A percentile compares a stretch with the other conserved stretches of the same genome.
phyloP scores from a whole-genome alignment of 1,139 yeast species.

The Eremothecium coryli region DNA sequence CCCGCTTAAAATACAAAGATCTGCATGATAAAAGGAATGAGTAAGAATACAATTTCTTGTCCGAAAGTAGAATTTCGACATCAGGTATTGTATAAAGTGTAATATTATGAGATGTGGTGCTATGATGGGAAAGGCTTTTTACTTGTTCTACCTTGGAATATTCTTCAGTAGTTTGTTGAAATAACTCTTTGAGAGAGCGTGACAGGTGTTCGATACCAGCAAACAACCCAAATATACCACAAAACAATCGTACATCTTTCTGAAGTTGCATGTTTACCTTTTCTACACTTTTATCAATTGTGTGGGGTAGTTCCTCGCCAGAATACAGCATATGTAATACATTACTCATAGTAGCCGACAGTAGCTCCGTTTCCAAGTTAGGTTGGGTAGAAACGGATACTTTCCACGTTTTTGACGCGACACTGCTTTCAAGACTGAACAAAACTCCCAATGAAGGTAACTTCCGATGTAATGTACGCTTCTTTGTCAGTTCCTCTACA shows the following conservation, averaged over 20 bases:
- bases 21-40: conserved; percentile 30
- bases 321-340: not conserved
- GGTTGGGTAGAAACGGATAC: not conserved
- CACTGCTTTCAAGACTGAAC: not conserved
- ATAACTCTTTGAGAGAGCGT: too few relatives aligned
- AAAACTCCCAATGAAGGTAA: not conserved
- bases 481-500: not conserved
- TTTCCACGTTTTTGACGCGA: not conserved
- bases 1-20: conserved; percentile 8
- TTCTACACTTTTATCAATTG: too few relatives aligned
- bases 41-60: conserved; percentile 30
- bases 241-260: too few relatives aligned
- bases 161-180: too few relatives aligned
- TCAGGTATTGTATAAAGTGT: conserved; percentile 12
- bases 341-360: not conserved
- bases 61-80: conserved; percentile 15
- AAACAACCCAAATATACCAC: too few relatives aligned
- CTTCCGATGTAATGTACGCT: not conserved
- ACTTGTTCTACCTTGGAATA: too few relatives aligned
- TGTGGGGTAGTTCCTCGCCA: not conserved
- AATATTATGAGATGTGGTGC: too few relatives aligned
- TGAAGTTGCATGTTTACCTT: too few relatives aligned
- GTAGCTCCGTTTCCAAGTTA: conserved; percentile 5
- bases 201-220: too few relatives aligned
- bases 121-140: too few relatives aligned